phyloP scores from a whole-genome alignment of 1,284 basidiomycete species.

The Inonotus obliquus region DNA sequence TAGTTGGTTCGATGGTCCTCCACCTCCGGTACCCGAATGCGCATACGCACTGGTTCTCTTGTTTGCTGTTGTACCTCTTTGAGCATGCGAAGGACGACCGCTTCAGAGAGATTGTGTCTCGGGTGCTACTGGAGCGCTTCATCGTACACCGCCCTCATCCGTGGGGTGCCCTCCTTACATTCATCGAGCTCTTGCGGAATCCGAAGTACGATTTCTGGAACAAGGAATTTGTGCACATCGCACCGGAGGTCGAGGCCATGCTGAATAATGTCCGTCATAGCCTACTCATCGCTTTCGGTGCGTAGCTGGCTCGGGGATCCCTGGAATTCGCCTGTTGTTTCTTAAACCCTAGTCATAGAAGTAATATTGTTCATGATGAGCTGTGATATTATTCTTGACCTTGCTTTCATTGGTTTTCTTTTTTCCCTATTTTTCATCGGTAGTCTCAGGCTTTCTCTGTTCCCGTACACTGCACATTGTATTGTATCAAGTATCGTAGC shows the following conservation, averaged over 20 bases:
- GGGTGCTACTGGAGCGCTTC: conserved; percentile 90
- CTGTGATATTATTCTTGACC: conserved; percentile 35
- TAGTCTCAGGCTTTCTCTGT: conserved; percentile 21
- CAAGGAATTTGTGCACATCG: conserved; percentile 75
- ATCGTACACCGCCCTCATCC: conserved; percentile 93
- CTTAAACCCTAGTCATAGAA: conserved; percentile 58
- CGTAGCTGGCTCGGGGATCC: background rate
- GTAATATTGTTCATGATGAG: conserved; percentile 44
- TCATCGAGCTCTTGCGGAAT: conserved; percentile 87
- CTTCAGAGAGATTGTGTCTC: conserved; percentile 88
- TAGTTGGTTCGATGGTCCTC: conserved; percentile 86
- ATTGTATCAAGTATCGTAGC: conserved; percentile 57
- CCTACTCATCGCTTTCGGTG: conserved; percentile 6
- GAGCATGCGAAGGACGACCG: conserved; percentile 66
- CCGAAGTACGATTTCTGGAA: conserved; percentile 84
- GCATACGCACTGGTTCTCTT: conserved; percentile 96
- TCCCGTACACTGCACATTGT: conserved; percentile 51
- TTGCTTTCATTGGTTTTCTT: conserved; percentile 29
- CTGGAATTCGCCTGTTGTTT: conserved; percentile 64
- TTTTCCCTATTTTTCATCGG: conserved; percentile 46
- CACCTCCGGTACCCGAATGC: conserved; percentile 95
- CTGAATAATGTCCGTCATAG: conserved; percentile 65
- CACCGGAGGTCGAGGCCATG: conserved; percentile 76
- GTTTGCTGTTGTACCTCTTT: conserved; percentile 85
- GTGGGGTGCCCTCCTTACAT: conserved; percentile 93